Evolutionary conservation across 768 basidiomycete species (phyloP).

Genomic region (Kwoniella dendrophila): DNA sequence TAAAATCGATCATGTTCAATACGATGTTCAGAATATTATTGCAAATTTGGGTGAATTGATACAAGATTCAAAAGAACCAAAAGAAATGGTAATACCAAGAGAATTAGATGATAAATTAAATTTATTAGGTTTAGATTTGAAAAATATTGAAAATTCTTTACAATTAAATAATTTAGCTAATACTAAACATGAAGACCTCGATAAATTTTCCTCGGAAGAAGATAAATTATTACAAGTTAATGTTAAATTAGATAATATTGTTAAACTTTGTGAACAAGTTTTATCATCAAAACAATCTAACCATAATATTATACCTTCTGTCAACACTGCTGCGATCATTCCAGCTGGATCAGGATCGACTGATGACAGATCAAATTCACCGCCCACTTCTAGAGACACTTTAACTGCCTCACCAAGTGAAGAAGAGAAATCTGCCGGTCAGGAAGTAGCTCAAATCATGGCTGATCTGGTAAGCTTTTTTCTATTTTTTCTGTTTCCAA

Average conservation of each 20-base stretch:
- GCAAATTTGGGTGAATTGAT: conserved; percentile 21
- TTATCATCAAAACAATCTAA: conserved; percentile 8
- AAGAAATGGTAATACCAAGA: conserved; percentile 3
- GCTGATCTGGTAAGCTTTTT: conserved; percentile 42
- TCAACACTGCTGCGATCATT: too few species aligned
- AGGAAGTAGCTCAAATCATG: conserved; percentile 51
- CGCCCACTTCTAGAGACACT: too few species aligned
- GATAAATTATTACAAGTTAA: conserved; percentile 35
- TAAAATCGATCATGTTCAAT: conserved; percentile 37
- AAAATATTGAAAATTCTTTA: conserved; percentile 44
- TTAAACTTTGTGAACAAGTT: conserved; percentile 40
- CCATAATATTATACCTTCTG: not conserved
- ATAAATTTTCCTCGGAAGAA: not conserved
- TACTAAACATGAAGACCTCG: not conserved
- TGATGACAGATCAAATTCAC: too few species aligned
- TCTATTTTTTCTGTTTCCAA: not conserved
- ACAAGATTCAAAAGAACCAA: not conserved
- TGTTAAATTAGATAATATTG: conserved; percentile 46
- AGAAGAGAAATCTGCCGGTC: conserved; percentile 43
- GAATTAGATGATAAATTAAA: conserved; percentile 35
- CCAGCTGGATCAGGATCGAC: too few species aligned
- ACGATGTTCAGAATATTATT: conserved; percentile 31
- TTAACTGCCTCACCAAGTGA: conserved; percentile 14
- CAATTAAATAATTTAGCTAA: conserved; percentile 35
- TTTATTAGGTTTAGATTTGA: conserved; percentile 41